A percentile compares a stretch with the other conserved stretches of the same genome.
phyloP scores from a whole-genome alignment of 805 yeast genomes.

The Wickerhamomyces ciferrii region DNA sequence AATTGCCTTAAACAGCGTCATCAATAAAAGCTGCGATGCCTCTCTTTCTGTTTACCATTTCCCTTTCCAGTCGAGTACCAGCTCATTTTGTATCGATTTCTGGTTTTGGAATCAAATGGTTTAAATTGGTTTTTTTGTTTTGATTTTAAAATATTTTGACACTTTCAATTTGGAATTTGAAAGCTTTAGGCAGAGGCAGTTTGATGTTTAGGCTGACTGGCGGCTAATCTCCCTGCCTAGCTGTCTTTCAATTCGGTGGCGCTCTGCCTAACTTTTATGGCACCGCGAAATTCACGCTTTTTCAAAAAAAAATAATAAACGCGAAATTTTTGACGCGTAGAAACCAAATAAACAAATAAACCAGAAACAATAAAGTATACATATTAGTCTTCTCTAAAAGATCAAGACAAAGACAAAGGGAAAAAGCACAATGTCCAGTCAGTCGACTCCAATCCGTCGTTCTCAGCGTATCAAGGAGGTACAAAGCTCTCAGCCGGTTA shows the following conservation, averaged over 20 bases:
- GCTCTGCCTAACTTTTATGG: too few relatives aligned
- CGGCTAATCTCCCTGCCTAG: too few relatives aligned
- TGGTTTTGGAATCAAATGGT: too few relatives aligned
- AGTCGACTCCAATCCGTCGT: conserved; percentile 11
- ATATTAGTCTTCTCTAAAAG: too few relatives aligned
- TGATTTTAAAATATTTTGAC: too few relatives aligned
- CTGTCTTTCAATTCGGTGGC: too few relatives aligned
- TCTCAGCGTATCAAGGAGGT: conserved; percentile 16
- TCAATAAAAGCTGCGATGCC: not conserved
- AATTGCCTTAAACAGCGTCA: not conserved
- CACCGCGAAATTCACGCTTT: not conserved
- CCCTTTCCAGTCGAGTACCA: not conserved
- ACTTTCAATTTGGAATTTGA: too few relatives aligned
- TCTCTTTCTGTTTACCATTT: not conserved
- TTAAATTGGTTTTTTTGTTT: too few relatives aligned
- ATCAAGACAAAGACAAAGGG: too few relatives aligned
- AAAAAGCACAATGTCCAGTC: not conserved
- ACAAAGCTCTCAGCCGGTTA: conserved; percentile 13
- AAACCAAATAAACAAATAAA: not conserved
- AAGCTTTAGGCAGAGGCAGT: too few relatives aligned
- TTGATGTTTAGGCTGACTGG: too few relatives aligned
- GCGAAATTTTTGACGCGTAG: not conserved
- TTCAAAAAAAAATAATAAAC: not conserved
- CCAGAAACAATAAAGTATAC: not conserved
- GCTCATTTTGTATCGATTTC: too few relatives aligned